Percentiles rank a stretch among this genome's conserved stretches.
phyloP scores from a whole-genome alignment of 441 rosid genomes.

The Isatis lusitanica region DNA sequence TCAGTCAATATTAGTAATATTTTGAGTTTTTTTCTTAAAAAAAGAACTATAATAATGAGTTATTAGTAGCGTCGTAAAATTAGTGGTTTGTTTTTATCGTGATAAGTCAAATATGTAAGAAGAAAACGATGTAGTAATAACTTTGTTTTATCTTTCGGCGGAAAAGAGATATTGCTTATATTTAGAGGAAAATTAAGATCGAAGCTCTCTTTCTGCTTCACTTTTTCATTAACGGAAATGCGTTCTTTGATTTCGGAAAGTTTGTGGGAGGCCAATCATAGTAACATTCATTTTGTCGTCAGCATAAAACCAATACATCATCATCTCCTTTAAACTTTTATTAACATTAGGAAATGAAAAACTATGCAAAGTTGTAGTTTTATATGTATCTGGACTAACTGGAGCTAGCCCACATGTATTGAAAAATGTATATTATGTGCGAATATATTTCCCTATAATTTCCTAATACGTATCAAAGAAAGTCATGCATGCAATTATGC shows the following conservation, averaged over 20 bases:
- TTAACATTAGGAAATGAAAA: background rate
- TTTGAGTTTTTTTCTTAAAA: background rate
- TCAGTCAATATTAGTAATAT: constrained; percentile 4
- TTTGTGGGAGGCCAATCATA: constrained; percentile 9
- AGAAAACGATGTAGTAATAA: constrained; percentile 24
- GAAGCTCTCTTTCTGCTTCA: background rate
- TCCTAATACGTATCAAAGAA: too few species aligned
- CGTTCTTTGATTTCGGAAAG: constrained; percentile 25
- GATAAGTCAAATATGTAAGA: constrained; percentile 23
- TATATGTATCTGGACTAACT: background rate
- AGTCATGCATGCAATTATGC: too few species aligned
- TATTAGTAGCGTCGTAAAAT: background rate
- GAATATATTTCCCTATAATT: too few species aligned
- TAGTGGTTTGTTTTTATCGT: constrained; percentile 8
- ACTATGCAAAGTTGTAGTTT: constrained; percentile 1
- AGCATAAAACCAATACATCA: constrained; percentile 3
- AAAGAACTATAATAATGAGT: background rate
- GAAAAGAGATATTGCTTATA: background rate
- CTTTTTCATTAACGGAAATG: background rate
- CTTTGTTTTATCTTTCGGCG: constrained; percentile 27
- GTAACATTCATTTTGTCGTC: background rate
- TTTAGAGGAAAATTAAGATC: background rate
- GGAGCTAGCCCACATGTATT: too few species aligned
- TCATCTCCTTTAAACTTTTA: background rate
- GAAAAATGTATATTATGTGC: too few species aligned